These are phyloP conservation scores for Neurospora tetrasperma DNA, from an alignment of 495 filamentous ascomycete species.

Conservation along the genomic window DNA sequence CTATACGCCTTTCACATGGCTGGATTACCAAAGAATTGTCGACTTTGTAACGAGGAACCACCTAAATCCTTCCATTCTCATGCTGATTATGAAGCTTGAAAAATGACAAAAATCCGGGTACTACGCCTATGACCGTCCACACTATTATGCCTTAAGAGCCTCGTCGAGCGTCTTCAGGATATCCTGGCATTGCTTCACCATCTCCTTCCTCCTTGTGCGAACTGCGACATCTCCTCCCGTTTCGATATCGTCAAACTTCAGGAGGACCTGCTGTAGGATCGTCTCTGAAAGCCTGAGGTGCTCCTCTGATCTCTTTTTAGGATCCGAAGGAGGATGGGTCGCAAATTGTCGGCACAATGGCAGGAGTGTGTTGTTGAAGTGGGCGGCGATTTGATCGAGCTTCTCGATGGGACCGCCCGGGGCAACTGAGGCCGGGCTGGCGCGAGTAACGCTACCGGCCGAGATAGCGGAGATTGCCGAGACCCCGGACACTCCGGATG, in stretches of 20 bases:
- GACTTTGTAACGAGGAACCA: neutral
- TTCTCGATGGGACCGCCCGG: constrained; percentile 52
- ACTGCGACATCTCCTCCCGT: constrained; percentile 54
- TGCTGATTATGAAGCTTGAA: neutral
- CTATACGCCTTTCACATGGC: neutral
- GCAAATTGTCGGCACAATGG: constrained; percentile 59
- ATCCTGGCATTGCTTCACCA: constrained; percentile 66
- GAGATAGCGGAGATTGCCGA: constrained; percentile 5
- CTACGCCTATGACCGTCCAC: neutral
- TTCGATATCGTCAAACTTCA: constrained; percentile 82
- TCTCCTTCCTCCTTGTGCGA: constrained; percentile 56
- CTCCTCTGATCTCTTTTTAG: constrained; percentile 61
- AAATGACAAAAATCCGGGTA: neutral
- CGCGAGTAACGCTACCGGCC: constrained; percentile 8
- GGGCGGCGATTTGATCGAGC: constrained; percentile 54
- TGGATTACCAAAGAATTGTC: neutral
- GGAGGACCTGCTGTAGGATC: constrained; percentile 67
- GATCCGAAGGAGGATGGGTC: constrained; percentile 54
- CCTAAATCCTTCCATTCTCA: neutral
- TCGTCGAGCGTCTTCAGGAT: constrained; percentile 55
- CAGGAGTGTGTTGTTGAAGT: constrained; percentile 55
- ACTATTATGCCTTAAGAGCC: constrained; percentile 7
- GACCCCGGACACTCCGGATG: neutral
- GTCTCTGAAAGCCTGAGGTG: constrained; percentile 75
- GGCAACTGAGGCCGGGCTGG: constrained; percentile 18